phyloP scores from a whole-genome alignment of 2,329 filamentous ascomycete genomes.

The Mycogone perniciosa region DNA sequence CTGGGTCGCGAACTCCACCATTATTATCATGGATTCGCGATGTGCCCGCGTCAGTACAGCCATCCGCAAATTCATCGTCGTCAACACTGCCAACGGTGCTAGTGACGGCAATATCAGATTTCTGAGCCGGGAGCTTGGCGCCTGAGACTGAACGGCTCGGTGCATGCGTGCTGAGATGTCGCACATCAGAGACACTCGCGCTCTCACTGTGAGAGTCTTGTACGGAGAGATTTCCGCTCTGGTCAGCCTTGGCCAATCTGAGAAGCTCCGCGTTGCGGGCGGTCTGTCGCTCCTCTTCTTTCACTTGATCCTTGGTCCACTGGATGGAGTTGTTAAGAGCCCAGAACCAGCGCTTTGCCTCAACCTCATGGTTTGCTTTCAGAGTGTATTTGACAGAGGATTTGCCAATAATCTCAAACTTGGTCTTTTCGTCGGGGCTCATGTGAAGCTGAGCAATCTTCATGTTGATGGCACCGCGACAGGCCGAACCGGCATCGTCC shows the following conservation, averaged over 20 bases:
- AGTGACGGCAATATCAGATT: constrained; percentile 30
- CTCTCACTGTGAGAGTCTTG: constrained; percentile 45
- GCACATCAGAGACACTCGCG: constrained; percentile 43
- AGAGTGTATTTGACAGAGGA: constrained; percentile 98
- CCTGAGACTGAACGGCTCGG: constrained; percentile 23
- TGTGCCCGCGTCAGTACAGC: constrained; percentile 38
- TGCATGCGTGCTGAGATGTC: constrained; percentile 38
- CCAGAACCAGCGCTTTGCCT: constrained; percentile 99
- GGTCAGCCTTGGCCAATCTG: constrained; percentile 73
- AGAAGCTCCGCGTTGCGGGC: constrained; percentile 69
- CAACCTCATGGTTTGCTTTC: constrained; percentile 95
- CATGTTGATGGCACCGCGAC: constrained; percentile 98
- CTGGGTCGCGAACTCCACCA: constrained; percentile 15
- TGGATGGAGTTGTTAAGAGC: constrained; percentile 97
- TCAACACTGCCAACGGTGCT: constrained; percentile 45
- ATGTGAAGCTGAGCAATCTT: constrained; percentile 90
- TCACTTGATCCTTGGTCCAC: constrained; percentile 95
- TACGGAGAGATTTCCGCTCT: constrained; percentile 45
- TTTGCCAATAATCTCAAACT: constrained; percentile 96
- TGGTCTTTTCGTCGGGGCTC: constrained; percentile 94
- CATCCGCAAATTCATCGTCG: constrained; percentile 48
- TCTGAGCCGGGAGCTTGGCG: constrained; percentile 26
- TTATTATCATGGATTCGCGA: constrained; percentile 32
- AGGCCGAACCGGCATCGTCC: constrained; percentile 92
- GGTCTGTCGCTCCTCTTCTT: constrained; percentile 75